Percentiles rank a stretch among this genome's conserved stretches.
Evolutionary conservation across 129 eudicot species (phyloP).

Genomic region (Centaurea solstitialis): DNA sequence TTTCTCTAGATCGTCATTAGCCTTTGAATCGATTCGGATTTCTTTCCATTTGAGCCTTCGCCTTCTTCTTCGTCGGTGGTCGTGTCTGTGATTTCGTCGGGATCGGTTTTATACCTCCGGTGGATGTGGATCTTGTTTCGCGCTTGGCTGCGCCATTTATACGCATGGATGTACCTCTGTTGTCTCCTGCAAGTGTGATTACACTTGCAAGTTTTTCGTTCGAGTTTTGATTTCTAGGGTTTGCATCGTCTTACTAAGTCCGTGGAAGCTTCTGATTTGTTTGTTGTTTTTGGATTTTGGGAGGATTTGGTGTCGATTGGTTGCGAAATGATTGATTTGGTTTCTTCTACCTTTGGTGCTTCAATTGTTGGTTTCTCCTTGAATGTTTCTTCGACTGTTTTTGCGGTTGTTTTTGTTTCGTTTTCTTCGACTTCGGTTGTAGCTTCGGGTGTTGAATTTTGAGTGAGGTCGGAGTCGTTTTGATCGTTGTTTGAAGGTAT

Average conservation of each 20-base stretch:
- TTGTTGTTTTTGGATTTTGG: constrained; percentile 17
- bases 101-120: constrained; percentile 57
- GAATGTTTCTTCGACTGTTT: not conserved
- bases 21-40: constrained; percentile 20
- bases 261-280: constrained; percentile 26
- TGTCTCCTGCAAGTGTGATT: constrained; percentile 74
- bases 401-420: not conserved
- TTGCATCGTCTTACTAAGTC: constrained; percentile 18
- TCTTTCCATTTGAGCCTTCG: constrained; percentile 30
- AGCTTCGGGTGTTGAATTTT: constrained; percentile 2
- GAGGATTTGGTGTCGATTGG: constrained; percentile 26
- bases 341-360: not conserved
- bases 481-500: constrained; percentile 2
- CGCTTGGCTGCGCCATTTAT: constrained; percentile 41
- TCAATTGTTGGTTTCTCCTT: constrained; percentile 10
- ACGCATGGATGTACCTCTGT: constrained; percentile 76
- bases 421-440: constrained; percentile 20
- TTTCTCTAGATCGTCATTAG: constrained; percentile 30
- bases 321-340: constrained; percentile 28
- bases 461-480: not conserved
- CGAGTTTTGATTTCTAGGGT: not conserved
- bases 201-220: constrained; percentile 39
- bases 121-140: constrained; percentile 50
- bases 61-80: constrained; percentile 50
- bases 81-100: constrained; percentile 49